Evolutionary conservation across 495 filamentous ascomycete genomes (phyloP), one percentile per base, ranked within the genome.

Genomic region (Penicillium taxi): DNA sequence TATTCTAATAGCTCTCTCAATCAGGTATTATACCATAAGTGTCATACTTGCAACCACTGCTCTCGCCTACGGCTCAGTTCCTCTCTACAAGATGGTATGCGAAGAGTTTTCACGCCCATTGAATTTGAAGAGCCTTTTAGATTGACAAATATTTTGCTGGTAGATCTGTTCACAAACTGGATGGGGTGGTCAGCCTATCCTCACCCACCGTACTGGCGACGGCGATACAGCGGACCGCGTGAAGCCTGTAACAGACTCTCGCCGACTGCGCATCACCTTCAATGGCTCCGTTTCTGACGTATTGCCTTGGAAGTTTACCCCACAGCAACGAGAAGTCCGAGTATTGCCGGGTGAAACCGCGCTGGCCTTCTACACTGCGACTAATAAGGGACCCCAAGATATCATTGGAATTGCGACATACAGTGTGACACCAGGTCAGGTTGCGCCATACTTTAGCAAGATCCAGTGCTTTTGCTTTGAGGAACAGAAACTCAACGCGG

Each of bases 391-490:
- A 50, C 73, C 80, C 21, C 70, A 82, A 44, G 91, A 96, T 64
- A 96, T 99, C 44, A 95, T 99, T 51, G 93, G 93, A 26, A 86
- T 99, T 16, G 93, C 93, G 25, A 99, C 93, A 7, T 99, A 99
- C 58, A 87, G 82, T 58, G 93, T 99, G 32, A 95, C 87, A 8
- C 93, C 93, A 6, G 90, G 77, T 9, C 93, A 96, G 67, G 86
- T 94, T 18, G 90, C 93, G 18, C 90, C 86, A 3, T 99, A 99
- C 55, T 99, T 99, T 60, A 87, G 82, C 73, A 99, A 99, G 73
- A 99, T 99, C 35, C 93, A 99, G 64, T 99, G 93, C 51, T 99
- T 99, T 63, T 99, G 93, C 58, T 99, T 99, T 55, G 93, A 99
- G 70, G 88, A 86, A 61, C 82, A 98, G 73, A 77, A 93, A 45